Base-by-base conservation (phyloP, 345 rosid genomes). In the Schrenkiella parvula region DNA sequence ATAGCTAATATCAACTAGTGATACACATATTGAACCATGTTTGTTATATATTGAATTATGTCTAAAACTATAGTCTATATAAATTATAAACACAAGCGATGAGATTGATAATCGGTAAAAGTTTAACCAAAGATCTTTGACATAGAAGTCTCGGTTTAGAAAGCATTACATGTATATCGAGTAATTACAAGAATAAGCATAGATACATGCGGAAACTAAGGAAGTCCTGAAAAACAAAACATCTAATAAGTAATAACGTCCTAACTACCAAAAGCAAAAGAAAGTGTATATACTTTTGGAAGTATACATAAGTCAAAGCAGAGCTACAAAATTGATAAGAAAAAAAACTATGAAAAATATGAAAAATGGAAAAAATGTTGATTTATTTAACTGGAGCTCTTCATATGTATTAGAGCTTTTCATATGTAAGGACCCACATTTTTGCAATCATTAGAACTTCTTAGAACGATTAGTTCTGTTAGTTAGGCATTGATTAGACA, bases 271-370 rank as follows among this genome's bases (percentile, higher is more conserved):
- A 35, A 44, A 34, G 14, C 21, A 54, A 18, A 35, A 26, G 12
- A 35, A 47, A 6, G 25, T 50, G 6, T 13, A 21, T 21, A 28
- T 52, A n/a, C 14, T 14, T 62, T 72, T 72, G 76, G 75, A 71
- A 51, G 57, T 64, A 55, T 55, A 3, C 58, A 25, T 43, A 54
- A 54, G 77, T 64, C 77, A 73, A 54, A 43, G 48, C 9, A 32
- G 48, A 42, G 6, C 26, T 39, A 50, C 2, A 42, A 42, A 43
- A 50, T 39, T 28, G 17, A 28, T 39, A 71, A 28, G 52, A 60
- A 60, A n/a, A n/a, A n/a, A n/a, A n/a, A n/a, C n/a, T n/a, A n/a
- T n/a, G n/a, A n/a, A n/a, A n/a, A n/a, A n/a, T 29, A 32, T 35
- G 39, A 35, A 35, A 35, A 35, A 29, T 5, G 39, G 39, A 4